These are phyloP conservation scores for Phlegmacium glaucopus DNA, from an alignment of 768 basidiomycete species.

Conservation along the genomic window DNA sequence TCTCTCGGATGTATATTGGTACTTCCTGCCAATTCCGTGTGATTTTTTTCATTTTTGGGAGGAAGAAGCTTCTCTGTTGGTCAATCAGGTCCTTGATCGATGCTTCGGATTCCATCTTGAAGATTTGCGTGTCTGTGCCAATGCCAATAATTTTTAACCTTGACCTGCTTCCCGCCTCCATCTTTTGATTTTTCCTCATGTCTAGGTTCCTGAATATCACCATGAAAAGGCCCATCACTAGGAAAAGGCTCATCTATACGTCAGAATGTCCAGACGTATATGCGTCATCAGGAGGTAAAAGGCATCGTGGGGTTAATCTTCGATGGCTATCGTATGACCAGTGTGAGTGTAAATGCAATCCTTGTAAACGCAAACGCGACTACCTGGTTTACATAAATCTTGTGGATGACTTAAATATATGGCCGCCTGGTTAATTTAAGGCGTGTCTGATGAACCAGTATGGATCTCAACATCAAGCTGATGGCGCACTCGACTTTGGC, in stretches of 20 bases:
- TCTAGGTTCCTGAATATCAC: background rate
- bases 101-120: conserved; percentile 1
- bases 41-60: background rate
- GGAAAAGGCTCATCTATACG: background rate
- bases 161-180: background rate
- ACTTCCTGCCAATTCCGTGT: no score
- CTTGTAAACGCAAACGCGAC: background rate
- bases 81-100: background rate
- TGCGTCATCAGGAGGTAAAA: no score
- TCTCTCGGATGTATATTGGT: no score
- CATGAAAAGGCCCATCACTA: background rate
- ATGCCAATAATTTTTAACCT: background rate
- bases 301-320: no score
- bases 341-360: background rate
- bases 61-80: background rate
- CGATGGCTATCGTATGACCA: no score
- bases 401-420: background rate
- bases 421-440: background rate
- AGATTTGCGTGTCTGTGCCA: conserved; percentile 3
- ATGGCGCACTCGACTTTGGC: background rate
- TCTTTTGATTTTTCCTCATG: background rate
- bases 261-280: background rate
- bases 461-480: background rate
- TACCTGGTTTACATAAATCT: background rate
- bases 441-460: background rate